Percentiles rank a stretch among this genome's conserved stretches.
phyloP scores from a whole-genome alignment of 31 red algal species.

The Bonnemaisonia californica region DNA sequence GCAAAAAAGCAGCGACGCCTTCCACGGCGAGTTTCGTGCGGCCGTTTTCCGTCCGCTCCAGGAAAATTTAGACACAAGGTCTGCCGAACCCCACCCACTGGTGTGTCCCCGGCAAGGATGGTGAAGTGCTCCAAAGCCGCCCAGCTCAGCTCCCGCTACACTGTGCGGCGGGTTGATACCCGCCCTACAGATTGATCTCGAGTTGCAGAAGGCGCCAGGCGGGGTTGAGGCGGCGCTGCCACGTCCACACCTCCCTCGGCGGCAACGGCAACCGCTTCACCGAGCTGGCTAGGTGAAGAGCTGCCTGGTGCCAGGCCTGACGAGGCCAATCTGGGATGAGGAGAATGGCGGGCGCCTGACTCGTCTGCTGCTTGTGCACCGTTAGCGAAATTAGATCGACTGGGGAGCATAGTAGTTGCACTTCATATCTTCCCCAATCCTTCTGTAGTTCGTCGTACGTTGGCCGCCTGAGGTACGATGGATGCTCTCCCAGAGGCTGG shows the following conservation, averaged over 20 bases:
- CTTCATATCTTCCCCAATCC: neutral
- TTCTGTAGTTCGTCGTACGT: too few species aligned
- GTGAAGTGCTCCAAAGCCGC: neutral
- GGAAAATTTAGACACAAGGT: neutral
- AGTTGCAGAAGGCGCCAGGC: neutral
- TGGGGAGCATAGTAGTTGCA: slow-evolving; percentile 17
- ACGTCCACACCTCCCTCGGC: neutral
- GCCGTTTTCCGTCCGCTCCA: slow-evolving; percentile 2
- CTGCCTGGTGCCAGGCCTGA: slow-evolving; percentile 1
- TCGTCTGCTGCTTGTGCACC: neutral
- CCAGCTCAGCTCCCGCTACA: neutral
- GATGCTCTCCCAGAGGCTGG: too few species aligned
- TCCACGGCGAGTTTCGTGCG: slow-evolving; percentile 1
- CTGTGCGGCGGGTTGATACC: neutral
- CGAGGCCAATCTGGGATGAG: slow-evolving; percentile 13
- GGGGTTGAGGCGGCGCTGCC: slow-evolving; percentile 3
- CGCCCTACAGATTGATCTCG: neutral
- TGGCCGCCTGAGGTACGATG: too few species aligned
- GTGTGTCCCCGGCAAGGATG: neutral
- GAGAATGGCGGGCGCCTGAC: neutral
- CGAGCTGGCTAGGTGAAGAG: neutral
- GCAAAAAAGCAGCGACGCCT: slow-evolving; percentile 7
- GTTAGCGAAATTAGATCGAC: slow-evolving; percentile 17
- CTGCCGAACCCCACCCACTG: neutral
- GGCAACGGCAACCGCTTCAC: neutral